A percentile compares a stretch with the other conserved stretches of the same genome.
Evolutionary conservation across 495 filamentous ascomycete species (phyloP).

Genomic region (Aspergillus homomorphus): DNA sequence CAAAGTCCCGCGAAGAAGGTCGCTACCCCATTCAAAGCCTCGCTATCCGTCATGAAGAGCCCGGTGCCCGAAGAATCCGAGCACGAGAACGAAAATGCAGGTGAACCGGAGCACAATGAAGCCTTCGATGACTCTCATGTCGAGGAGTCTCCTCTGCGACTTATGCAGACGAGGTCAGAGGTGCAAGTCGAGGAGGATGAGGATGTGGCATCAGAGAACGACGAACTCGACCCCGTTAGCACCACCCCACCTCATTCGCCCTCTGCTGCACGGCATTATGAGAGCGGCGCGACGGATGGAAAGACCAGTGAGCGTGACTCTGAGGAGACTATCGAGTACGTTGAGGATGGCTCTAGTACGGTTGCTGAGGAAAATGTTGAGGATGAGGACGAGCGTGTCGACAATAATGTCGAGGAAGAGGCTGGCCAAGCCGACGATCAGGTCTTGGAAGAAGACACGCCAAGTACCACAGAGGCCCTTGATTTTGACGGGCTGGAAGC

Average conservation of each 20-base stretch:
- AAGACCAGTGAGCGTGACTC: not conserved
- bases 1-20: constrained; percentile 44
- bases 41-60: constrained; percentile 18
- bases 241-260: not conserved
- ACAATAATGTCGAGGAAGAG: not conserved
- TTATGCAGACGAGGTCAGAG: not conserved
- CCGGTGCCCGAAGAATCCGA: constrained; percentile 11
- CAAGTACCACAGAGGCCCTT: not conserved
- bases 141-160: constrained; percentile 11
- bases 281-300: not conserved
- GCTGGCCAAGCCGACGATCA: constrained; percentile 13
- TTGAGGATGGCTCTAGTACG: not conserved
- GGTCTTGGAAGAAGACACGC: constrained; percentile 10
- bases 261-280: not conserved
- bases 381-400: constrained; percentile 8
- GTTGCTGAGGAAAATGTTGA: constrained; percentile 9
- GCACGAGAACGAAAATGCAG: not conserved
- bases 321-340: constrained; percentile 6
- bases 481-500: not conserved
- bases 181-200: constrained; percentile 13
- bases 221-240: not conserved
- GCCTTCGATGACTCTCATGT: constrained; percentile 14
- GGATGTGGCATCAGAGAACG: constrained; percentile 5
- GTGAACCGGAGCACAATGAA: constrained; percentile 6
- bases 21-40: constrained; percentile 39